phyloP scores from a whole-genome alignment of 495 filamentous ascomycete genomes.

The Hypoxylon cercidicola region DNA sequence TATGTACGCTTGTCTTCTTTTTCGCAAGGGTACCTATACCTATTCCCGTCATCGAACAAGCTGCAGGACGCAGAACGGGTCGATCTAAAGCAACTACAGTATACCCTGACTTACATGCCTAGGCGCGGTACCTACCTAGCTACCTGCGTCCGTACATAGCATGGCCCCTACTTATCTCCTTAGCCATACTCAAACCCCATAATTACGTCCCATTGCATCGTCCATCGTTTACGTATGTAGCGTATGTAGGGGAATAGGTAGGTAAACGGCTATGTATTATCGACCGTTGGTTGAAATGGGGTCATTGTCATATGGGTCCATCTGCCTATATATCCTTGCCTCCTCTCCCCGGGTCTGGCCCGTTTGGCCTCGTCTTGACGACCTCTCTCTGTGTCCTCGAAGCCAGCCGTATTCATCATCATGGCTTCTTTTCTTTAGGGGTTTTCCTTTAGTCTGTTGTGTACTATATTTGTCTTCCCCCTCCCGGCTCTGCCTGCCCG shows the following conservation, averaged over 20 bases:
- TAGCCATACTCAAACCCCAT: conserved; percentile 44
- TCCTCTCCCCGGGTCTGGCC: conserved; percentile 56
- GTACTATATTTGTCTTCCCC: conserved; percentile 42
- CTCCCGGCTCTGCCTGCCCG: conserved; percentile 41
- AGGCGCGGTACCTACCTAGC: conserved; percentile 6
- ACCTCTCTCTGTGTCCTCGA: conserved; percentile 49
- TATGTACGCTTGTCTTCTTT: conserved; percentile 21
- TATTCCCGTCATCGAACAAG: conserved; percentile 39
- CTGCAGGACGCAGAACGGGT: conserved; percentile 43
- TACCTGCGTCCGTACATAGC: conserved; percentile 17
- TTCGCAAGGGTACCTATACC: conserved; percentile 29
- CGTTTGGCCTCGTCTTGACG: conserved; percentile 43
- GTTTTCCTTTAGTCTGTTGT: conserved; percentile 46
- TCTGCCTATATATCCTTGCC: conserved; percentile 58
- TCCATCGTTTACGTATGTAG: conserved; percentile 37
- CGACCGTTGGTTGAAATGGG: conserved; percentile 43
- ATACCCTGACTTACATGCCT: conserved; percentile 12
- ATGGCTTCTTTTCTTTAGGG: conserved; percentile 58
- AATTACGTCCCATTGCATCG: conserved; percentile 46
- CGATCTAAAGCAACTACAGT: conserved; percentile 39
- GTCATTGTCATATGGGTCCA: conserved; percentile 48
- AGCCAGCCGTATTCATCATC: conserved; percentile 49
- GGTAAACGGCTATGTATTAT: conserved; percentile 39
- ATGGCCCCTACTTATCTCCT: conserved; percentile 41
- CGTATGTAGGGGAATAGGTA: conserved; percentile 41